Evolutionary conservation across 2,329 filamentous ascomycete genomes (phyloP).

Genomic region (Cytospora mali): DNA sequence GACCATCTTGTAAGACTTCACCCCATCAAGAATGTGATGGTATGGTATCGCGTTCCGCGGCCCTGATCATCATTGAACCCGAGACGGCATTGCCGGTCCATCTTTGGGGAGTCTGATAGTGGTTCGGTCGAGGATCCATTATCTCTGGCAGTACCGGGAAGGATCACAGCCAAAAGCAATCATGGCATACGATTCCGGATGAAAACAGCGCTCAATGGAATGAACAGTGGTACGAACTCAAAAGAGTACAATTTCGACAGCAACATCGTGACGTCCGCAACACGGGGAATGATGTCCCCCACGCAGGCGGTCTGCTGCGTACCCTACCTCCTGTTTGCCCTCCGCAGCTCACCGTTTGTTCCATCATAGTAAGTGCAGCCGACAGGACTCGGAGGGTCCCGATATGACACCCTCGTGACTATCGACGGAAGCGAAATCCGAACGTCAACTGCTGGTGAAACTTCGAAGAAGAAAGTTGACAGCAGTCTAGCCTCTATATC

Average conservation of each 20-base stretch:
- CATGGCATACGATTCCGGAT: neutral
- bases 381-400: slow-evolving; percentile 11
- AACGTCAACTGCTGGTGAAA: slow-evolving; percentile 10
- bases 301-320: neutral
- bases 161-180: slow-evolving; percentile 3
- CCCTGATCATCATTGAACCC: neutral
- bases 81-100: slow-evolving; percentile 6
- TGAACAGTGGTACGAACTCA: neutral
- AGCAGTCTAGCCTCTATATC: slow-evolving; percentile 11
- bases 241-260: neutral
- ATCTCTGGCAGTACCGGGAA: slow-evolving; percentile 6
- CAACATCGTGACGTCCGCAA: neutral
- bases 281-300: neutral
- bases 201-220: neutral
- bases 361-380: neutral
- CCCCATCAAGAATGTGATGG: slow-evolving; percentile 1
- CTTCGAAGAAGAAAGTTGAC: slow-evolving; percentile 12
- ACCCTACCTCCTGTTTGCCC: neutral
- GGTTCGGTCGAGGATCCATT: slow-evolving; percentile 1
- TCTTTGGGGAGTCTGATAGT: slow-evolving; percentile 14
- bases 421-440: neutral
- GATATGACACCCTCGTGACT: slow-evolving; percentile 9
- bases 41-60: neutral
- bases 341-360: neutral
- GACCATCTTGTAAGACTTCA: slow-evolving; percentile 12